A percentile compares a stretch with the other conserved stretches of the same genome.
Conservation (phyloP, 257 asterid species). For the Jaltomata sinuosa region DNA sequence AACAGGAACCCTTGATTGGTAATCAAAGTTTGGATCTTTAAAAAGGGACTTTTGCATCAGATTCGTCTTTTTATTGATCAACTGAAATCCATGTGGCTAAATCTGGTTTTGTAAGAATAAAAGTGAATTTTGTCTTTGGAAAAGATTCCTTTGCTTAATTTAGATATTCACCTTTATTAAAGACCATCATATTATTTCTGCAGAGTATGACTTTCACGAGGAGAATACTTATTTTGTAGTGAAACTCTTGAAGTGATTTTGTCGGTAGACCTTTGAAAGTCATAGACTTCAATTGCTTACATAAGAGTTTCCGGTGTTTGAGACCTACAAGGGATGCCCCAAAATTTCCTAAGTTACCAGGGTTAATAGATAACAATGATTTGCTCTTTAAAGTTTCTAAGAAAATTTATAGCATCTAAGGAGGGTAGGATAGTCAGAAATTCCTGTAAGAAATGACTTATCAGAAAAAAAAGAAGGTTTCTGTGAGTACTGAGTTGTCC, state of each 20-base stretch:
- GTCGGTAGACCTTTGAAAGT: neutral
- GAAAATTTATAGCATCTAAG: neutral
- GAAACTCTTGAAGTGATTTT: neutral
- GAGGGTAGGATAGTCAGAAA: neutral
- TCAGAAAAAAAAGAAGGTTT: neutral
- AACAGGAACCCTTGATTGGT: neutral
- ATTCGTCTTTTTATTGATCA: neutral
- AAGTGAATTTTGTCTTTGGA: neutral
- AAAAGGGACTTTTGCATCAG: neutral
- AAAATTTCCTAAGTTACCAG: neutral
- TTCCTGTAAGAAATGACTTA: neutral
- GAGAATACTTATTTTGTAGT: neutral
- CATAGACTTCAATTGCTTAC: neutral
- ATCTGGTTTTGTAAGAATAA: neutral
- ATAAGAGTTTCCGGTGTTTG: neutral
- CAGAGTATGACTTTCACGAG: neutral
- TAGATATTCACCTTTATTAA: neutral
- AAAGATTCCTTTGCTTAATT: neutral
- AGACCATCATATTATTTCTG: neutral
- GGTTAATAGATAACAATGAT: neutral
- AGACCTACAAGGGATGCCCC: neutral
- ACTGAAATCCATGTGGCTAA: neutral
- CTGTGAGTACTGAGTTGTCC: neutral
- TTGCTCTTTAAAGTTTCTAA: neutral
- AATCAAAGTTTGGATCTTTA: neutral